phyloP scores from a whole-genome alignment of 2,329 filamentous ascomycete species.

The Fusarium cyanostomum region DNA sequence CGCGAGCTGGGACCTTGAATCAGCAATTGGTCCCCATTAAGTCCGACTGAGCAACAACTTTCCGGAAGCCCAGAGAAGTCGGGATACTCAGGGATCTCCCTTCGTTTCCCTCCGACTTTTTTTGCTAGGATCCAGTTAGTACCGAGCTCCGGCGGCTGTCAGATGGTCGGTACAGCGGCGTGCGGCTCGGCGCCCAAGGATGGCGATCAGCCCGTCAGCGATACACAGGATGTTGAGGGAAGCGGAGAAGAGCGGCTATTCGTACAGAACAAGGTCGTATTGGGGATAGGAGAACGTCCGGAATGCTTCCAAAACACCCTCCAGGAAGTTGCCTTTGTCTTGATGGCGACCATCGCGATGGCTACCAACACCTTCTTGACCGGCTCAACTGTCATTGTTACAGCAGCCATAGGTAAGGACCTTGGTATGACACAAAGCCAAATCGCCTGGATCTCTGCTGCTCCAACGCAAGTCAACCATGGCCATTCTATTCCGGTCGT shows the following conservation, averaged over 20 bases:
- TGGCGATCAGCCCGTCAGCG: neutral
- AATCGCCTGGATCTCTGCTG: slow-evolving; percentile 73
- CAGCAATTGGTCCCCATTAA: neutral
- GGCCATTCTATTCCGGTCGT: neutral
- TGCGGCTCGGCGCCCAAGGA: slow-evolving; percentile 4
- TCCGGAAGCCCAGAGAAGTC: neutral
- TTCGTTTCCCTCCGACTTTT: neutral
- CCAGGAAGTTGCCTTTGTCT: slow-evolving; percentile 72
- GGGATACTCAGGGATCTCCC: neutral
- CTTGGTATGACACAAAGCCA: slow-evolving; percentile 71
- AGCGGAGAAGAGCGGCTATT: slow-evolving; percentile 11
- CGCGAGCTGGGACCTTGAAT: neutral
- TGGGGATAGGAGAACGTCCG: slow-evolving; percentile 54
- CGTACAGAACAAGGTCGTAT: slow-evolving; percentile 12
- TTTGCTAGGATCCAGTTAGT: no score
- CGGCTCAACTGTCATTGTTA: slow-evolving; percentile 69
- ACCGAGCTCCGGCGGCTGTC: neutral
- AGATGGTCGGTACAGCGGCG: slow-evolving; percentile 16
- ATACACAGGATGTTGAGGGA: slow-evolving; percentile 11
- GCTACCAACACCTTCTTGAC: slow-evolving; percentile 68
- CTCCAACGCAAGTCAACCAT: slow-evolving; percentile 54
- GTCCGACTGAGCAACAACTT: neutral
- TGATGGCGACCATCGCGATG: slow-evolving; percentile 73
- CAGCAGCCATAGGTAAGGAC: slow-evolving; percentile 67
- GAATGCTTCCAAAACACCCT: slow-evolving; percentile 69